A percentile compares a stretch with the other conserved stretches of the same genome.
These are phyloP conservation scores for Fusarium sp. DNA, from an alignment of 2,329 filamentous ascomycete genomes.

Conservation along the genomic window DNA sequence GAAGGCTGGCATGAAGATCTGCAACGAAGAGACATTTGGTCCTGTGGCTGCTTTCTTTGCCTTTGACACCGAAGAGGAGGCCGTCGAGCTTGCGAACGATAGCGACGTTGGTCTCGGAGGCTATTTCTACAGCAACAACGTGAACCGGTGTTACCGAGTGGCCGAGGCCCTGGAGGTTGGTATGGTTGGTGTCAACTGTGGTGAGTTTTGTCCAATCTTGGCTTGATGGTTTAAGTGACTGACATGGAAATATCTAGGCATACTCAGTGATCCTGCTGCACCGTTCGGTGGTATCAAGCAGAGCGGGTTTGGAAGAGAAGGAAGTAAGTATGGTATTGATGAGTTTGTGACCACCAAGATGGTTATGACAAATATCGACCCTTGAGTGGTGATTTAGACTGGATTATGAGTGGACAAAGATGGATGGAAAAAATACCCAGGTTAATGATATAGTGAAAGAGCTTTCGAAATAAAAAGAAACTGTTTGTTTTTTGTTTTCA, in stretches of 20 bases:
- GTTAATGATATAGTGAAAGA: not conserved
- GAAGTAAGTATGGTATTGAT: conserved; percentile 77
- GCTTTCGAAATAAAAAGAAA: too few relatives aligned
- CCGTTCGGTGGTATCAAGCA: conserved; percentile 83
- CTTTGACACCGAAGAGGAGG: conserved; percentile 77
- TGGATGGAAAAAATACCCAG: conserved; percentile 41
- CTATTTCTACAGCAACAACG: conserved; percentile 72
- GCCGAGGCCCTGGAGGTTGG: conserved; percentile 62
- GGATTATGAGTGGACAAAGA: conserved; percentile 15
- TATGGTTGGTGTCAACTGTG: conserved; percentile 53
- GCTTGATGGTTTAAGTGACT: conserved; percentile 5
- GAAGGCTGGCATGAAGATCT: conserved; percentile 74
- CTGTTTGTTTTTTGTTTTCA: too few relatives aligned
- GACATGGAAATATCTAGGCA: conserved; percentile 35
- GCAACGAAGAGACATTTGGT: conserved; percentile 78
- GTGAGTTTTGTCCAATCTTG: conserved; percentile 26
- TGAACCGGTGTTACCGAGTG: conserved; percentile 56
- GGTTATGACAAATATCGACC: conserved; percentile 49
- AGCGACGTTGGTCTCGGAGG: conserved; percentile 78
- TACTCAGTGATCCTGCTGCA: conserved; percentile 65
- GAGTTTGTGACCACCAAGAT: conserved; percentile 79
- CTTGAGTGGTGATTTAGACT: conserved; percentile 18
- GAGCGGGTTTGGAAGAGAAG: conserved; percentile 81
- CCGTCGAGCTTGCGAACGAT: conserved; percentile 73
- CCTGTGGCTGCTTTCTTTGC: conserved; percentile 77